phyloP scores from a whole-genome alignment of 208 protist species.

The Novymonas esmeraldas region DNA sequence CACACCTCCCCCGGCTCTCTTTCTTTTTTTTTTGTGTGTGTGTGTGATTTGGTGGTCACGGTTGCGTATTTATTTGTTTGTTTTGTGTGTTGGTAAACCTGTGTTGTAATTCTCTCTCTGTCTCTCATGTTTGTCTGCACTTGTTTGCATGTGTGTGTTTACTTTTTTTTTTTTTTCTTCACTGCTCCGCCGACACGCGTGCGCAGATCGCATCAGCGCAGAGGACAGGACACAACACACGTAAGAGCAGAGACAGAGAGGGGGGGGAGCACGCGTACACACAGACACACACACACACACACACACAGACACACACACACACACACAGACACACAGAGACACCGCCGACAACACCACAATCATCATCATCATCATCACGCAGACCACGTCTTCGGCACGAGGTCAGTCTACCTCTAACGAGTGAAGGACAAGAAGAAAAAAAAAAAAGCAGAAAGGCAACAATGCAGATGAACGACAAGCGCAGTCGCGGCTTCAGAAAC shows the following conservation, averaged over 20 bases:
- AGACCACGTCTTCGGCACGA: no score
- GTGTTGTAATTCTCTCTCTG: no score
- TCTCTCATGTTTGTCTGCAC: no score
- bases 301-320: background rate
- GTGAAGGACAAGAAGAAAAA: conserved; percentile 3
- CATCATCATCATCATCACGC: no score
- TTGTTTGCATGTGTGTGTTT: background rate
- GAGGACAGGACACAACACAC: background rate
- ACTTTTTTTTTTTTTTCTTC: background rate
- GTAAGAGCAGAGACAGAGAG: conserved; percentile 4
- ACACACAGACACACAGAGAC: background rate
- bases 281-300: background rate
- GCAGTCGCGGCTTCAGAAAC: background rate
- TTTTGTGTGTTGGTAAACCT: no score
- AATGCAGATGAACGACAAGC: background rate
- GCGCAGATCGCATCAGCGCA: background rate
- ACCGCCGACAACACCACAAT: no score
- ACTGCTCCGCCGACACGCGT: background rate
- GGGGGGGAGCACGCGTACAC: background rate
- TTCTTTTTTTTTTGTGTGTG: no score
- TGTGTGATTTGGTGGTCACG: no score
- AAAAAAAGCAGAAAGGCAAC: conserved; percentile 5
- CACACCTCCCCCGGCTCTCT: no score
- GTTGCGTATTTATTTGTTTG: no score
- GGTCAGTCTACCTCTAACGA: no score